Evolutionary conservation across 306 rosid genomes (phyloP).

Genomic region (Quercus cerris): DNA sequence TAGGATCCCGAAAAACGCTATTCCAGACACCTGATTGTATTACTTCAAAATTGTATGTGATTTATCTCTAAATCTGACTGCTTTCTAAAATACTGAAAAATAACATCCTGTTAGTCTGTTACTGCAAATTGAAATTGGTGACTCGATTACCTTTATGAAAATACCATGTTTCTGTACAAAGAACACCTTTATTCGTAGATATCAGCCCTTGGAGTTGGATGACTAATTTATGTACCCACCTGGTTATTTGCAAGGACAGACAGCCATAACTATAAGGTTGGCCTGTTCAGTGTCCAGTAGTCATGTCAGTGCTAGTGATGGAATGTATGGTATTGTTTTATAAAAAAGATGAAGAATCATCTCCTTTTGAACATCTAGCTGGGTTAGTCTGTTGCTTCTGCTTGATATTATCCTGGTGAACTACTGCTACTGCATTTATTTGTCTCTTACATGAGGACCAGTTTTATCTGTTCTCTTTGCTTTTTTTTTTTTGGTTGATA

Average conservation of each 20-base stretch:
- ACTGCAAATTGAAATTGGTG: no score
- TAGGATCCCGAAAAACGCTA: conserved; percentile 91
- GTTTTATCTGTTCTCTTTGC: neutral
- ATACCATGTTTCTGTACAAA: neutral
- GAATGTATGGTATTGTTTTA: neutral
- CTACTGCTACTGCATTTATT: conserved; percentile 2
- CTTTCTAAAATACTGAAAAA: neutral
- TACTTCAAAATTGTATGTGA: conserved; percentile 86
- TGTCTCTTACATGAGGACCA: neutral
- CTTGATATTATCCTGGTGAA: neutral
- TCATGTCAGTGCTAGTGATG: neutral
- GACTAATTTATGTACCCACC: neutral
- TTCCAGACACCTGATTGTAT: conserved; percentile 70
- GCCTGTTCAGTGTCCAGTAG: neutral
- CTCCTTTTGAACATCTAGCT: neutral
- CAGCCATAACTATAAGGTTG: neutral
- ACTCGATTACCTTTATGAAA: neutral
- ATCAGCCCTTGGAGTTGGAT: no score
- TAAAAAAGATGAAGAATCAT: neutral
- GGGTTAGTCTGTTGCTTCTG: neutral
- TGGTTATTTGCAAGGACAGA: neutral
- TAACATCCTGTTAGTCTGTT: neutral
- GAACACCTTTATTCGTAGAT: no score
- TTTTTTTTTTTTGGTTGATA: no score
- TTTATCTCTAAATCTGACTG: conserved; percentile 24